phyloP scores from a whole-genome alignment of 495 filamentous ascomycete species.

The Opeltia flavorubescens region DNA sequence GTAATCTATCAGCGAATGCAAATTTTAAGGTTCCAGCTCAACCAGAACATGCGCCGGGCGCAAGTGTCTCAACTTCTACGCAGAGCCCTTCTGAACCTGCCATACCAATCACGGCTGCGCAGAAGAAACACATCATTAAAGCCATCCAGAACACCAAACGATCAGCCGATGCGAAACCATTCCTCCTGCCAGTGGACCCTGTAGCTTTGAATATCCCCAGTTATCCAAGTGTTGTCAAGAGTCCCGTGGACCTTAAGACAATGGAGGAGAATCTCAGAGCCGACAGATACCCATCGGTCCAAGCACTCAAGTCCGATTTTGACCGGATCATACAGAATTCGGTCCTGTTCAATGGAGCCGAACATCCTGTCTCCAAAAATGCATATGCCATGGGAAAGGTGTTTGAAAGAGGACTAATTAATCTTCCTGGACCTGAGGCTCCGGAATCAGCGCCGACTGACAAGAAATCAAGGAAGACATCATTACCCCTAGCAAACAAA shows the following conservation, averaged over 20 bases:
- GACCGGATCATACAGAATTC: constrained; percentile 63
- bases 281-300: constrained; percentile 46
- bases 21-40: constrained; percentile 27
- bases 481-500: constrained; percentile 27
- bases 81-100: constrained; percentile 7
- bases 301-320: constrained; percentile 58
- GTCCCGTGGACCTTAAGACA: constrained; percentile 69
- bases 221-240: constrained; percentile 56
- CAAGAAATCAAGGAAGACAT: constrained; percentile 42
- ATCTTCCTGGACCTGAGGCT: constrained; percentile 35
- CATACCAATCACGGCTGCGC: constrained; percentile 35
- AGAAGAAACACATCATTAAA: constrained; percentile 38
- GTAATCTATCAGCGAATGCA: not conserved
- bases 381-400: constrained; percentile 46
- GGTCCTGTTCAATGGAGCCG: constrained; percentile 63
- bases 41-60: constrained; percentile 11
- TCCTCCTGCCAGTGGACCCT: constrained; percentile 61
- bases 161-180: constrained; percentile 57
- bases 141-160: constrained; percentile 64
- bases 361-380: constrained; percentile 51
- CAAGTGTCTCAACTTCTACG: not conserved
- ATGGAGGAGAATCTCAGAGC: constrained; percentile 70
- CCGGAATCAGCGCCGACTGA: constrained; percentile 36
- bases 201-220: constrained; percentile 51
- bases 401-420: constrained; percentile 46